These are phyloP conservation scores for Hemisphaericaspora xylanilytica DNA, from an alignment of 1,139 yeast species.

Conservation along the genomic window DNA sequence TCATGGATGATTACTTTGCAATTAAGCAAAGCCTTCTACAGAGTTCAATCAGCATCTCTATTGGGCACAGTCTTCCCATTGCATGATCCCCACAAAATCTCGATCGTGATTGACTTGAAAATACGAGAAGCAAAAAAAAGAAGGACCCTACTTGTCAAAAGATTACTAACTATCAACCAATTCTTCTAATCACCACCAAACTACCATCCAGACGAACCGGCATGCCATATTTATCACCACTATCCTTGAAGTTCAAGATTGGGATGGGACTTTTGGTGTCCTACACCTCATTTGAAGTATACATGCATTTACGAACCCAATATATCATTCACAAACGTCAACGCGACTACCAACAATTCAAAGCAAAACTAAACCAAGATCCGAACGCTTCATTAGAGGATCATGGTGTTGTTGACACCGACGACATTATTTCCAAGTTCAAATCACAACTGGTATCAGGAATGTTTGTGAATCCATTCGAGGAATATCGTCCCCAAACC, in stretches of 20 bases:
- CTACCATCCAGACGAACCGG: no score
- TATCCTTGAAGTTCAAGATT: constrained; percentile 33
- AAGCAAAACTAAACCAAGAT: constrained; percentile 5
- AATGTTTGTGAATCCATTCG: constrained; percentile 84
- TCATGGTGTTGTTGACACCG: constrained; percentile 13
- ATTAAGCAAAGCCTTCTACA: no score
- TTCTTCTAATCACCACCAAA: no score
- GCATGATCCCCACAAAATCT: no score
- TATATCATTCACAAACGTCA: constrained; percentile 55
- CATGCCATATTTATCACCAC: constrained; percentile 10
- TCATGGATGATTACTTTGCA: no score
- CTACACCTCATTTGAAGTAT: constrained; percentile 68
- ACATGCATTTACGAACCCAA: constrained; percentile 55
- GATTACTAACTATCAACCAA: no score
- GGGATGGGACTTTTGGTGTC: constrained; percentile 57
- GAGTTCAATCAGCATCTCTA: no score
- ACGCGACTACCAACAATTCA: constrained; percentile 27
- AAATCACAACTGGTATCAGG: constrained; percentile 65
- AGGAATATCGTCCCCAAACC: constrained; percentile 89
- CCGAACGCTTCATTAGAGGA: no score
- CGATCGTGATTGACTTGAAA: no score
- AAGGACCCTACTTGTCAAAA: no score
- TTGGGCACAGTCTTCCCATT: no score
- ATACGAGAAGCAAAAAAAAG: no score
- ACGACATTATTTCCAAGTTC: constrained; percentile 32